Conservation (phyloP, 352 stramenopile species). For the Phytophthora palmivora region DNA sequence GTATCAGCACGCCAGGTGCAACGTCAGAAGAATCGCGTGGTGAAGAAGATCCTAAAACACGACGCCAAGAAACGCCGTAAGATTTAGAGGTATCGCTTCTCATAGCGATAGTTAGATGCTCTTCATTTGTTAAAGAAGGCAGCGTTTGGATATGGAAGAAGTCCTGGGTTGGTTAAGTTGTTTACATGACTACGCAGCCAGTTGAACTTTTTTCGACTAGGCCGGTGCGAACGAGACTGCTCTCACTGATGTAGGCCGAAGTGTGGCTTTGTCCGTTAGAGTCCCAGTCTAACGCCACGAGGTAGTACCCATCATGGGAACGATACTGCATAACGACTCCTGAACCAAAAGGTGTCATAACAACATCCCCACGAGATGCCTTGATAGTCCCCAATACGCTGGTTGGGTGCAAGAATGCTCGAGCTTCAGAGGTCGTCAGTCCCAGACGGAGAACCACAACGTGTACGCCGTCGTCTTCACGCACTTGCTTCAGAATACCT, state of each 20-base stretch:
- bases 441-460: slow-evolving; percentile 70
- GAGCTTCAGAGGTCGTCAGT: slow-evolving; percentile 55
- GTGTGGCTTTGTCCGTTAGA: slow-evolving; percentile 59
- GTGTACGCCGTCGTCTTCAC: slow-evolving; percentile 71
- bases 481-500: slow-evolving; percentile 64
- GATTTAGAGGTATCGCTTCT: slow-evolving; percentile 40
- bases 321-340: slow-evolving; percentile 79
- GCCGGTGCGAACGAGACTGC: slow-evolving; percentile 61
- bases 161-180: neutral
- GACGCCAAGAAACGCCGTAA: slow-evolving; percentile 83
- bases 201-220: slow-evolving; percentile 66
- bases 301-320: slow-evolving; percentile 65
- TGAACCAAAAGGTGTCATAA: slow-evolving; percentile 79
- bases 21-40: slow-evolving; percentile 70
- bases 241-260: slow-evolving; percentile 65
- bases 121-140: neutral
- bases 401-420: slow-evolving; percentile 66
- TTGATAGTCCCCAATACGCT: slow-evolving; percentile 65
- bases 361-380: slow-evolving; percentile 77
- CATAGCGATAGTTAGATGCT: neutral
- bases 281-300: slow-evolving; percentile 76
- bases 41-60: slow-evolving; percentile 91
- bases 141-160: too few species aligned
- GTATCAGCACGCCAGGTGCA: slow-evolving; percentile 88
- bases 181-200: slow-evolving; percentile 79